Conservation (phyloP, 805 yeast genomes). For the Starmerella apicola region DNA sequence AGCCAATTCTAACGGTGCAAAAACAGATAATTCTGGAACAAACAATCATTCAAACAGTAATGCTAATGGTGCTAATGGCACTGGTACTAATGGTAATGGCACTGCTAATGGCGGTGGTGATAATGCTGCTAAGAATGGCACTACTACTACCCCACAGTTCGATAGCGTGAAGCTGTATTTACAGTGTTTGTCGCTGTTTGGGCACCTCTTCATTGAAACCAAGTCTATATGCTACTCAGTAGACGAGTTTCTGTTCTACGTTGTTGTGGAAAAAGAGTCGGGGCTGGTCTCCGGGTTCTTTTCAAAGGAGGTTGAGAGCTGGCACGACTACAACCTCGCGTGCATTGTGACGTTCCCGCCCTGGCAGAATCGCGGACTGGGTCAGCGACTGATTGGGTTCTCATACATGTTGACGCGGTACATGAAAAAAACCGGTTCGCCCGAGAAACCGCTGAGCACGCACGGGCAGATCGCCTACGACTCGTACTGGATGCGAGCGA, state of each 20-base stretch:
- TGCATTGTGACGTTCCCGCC: slow-evolving; percentile 90
- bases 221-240: slow-evolving; percentile 76
- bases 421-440: slow-evolving; percentile 63
- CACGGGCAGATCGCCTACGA: slow-evolving; percentile 66
- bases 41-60: no score
- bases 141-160: no score
- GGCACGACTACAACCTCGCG: slow-evolving; percentile 73
- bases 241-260: slow-evolving; percentile 68
- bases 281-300: slow-evolving; percentile 72
- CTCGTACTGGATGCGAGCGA: slow-evolving; percentile 55
- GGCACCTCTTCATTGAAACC: slow-evolving; percentile 77
- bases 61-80: no score
- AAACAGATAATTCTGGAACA: no score
- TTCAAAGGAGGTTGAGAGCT: slow-evolving; percentile 65
- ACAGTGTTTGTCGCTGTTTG: slow-evolving; percentile 73
- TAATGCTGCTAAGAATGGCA: no score
- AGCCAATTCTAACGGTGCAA: no score
- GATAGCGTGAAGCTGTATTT: slow-evolving; percentile 45
- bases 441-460: slow-evolving; percentile 80
- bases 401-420: slow-evolving; percentile 62
- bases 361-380: slow-evolving; percentile 65
- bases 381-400: slow-evolving; percentile 68
- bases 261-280: slow-evolving; percentile 28
- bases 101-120: no score
- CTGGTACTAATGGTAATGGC: no score